Base-by-base conservation (phyloP, 495 filamentous ascomycete genomes). In the Antarctomyces pellizariae region DNA sequence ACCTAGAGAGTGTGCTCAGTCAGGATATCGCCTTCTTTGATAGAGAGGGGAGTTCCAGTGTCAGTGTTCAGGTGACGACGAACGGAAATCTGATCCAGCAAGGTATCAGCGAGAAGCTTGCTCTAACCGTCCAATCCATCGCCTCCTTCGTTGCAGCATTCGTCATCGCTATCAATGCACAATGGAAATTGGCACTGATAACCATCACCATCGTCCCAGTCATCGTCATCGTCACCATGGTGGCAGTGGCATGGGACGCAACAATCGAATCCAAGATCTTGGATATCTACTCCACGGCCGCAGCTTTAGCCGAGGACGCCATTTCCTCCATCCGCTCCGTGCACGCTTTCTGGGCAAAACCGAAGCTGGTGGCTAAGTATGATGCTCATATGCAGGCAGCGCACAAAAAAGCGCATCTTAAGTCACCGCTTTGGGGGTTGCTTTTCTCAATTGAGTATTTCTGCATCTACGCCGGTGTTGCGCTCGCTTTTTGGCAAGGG, bases 401-500 rank as follows among this genome's bases (percentile, higher is more conserved):
- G 0, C 33, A 67, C 9, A 67, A 63, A 31, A 75, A 71, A 39
- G 59, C 62, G 3, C 32, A 55, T 1, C 63, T 59, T 0, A 49
- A 58, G n/a, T 70, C 60, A 7, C 44, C 63, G 1, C 65, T 72
- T 30, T 54, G 64, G n/a, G 67, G 69, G n/a, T 35, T 66, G 11
- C 41, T 75, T 12, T 75, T 71, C 34, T 73, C 75, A 31, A 58
- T 71, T 30, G 63, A 62, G 5, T 56, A 44, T 26, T 53, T 57
- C 15, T 36, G 28, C 10, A 29, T 26, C 0, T 72, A 65, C 34
- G 52, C 59, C 8, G 68, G 63, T 2, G 71, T 71, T 36, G 68
- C 59, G 20, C 44, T 75, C 10, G 68, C 69, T 1, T 74, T 70
- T 32, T 75, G 64, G 65, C 59, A 73, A 36, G 70, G 67, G n/a